Percentiles rank a stretch among this genome's conserved stretches.
phyloP scores from a whole-genome alignment of 371 early-diverging fungal species.

The Batkoa obscura region DNA sequence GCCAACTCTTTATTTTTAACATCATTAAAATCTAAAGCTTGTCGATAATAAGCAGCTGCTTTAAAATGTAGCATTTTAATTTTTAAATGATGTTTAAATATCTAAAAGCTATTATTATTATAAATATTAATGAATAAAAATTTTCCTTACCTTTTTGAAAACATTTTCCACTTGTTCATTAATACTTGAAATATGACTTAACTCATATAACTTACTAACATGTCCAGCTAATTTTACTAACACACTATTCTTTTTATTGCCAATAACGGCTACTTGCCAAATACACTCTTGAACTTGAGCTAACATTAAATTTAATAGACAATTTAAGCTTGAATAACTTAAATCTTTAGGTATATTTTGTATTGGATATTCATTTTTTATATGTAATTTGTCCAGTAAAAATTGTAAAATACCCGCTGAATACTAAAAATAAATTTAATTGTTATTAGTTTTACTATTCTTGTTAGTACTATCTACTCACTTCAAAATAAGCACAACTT shows the following conservation, averaged over 20 bases:
- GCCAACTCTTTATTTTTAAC: neutral
- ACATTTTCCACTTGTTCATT: too few relatives aligned
- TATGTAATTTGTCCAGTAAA: neutral
- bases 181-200: neutral
- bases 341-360: neutral
- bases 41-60: neutral
- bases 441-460: too few relatives aligned
- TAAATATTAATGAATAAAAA: too few relatives aligned
- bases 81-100: neutral
- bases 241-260: neutral
- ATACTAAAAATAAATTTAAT: neutral
- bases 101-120: too few relatives aligned
- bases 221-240: neutral
- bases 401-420: neutral
- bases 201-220: neutral
- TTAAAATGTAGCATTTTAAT: neutral
- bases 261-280: neutral
- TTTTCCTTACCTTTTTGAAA: too few relatives aligned
- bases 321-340: neutral
- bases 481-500: too few relatives aligned
- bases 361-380: neutral
- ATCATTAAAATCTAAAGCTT: neutral
- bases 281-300: slow-evolving; percentile 1
- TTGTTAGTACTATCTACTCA: too few relatives aligned
- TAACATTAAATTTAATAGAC: neutral